These are phyloP conservation scores for Ogataea ramenticola DNA, from an alignment of 805 yeast genomes.

Conservation along the genomic window DNA sequence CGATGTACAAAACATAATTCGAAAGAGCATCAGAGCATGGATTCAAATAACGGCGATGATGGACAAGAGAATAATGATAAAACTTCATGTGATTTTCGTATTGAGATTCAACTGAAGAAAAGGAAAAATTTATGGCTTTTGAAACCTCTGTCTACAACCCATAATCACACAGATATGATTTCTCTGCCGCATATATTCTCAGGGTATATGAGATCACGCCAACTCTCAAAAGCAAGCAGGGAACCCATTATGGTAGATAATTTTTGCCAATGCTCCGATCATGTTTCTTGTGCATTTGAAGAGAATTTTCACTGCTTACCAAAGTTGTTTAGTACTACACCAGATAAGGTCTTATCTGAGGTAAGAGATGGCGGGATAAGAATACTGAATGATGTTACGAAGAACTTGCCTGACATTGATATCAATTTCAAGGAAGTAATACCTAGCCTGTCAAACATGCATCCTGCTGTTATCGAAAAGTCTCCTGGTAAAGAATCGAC, in stretches of 20 bases:
- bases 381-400: no score
- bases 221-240: no score
- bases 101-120: conserved; percentile 18
- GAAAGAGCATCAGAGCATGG: background rate
- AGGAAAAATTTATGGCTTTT: conserved; percentile 19
- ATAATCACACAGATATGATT: conserved; percentile 10
- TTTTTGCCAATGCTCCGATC: background rate
- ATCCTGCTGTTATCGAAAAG: no score
- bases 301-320: background rate
- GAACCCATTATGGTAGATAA: background rate
- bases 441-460: no score
- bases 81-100: conserved; percentile 15
- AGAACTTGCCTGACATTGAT: no score
- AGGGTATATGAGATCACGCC: background rate
- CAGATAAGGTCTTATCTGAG: background rate
- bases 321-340: background rate
- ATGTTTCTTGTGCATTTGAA: background rate
- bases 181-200: background rate
- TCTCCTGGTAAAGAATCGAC: no score
- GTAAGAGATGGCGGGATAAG: no score
- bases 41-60: background rate
- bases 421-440: no score
- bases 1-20: conserved; percentile 12
- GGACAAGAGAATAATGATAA: conserved; percentile 1
- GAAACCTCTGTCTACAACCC: conserved; percentile 14